Conservation (phyloP, 441 rosid genomes). For the Croton setiger region DNA sequence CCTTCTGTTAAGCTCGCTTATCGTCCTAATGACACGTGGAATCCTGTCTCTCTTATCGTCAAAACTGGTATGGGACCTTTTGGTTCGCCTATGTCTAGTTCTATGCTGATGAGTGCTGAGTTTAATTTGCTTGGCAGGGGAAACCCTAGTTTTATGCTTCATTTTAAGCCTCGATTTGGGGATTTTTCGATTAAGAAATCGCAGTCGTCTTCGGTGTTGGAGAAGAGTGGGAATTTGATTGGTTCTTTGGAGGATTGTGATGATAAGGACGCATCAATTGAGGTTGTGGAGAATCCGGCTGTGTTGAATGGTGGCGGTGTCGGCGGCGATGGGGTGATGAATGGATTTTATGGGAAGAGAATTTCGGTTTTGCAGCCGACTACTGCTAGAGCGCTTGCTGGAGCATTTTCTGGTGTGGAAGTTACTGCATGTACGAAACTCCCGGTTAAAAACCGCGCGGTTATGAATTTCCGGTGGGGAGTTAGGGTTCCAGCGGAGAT, state of each 20-base stretch:
- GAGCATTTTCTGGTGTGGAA: conserved; percentile 56
- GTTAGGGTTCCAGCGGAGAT: conserved; percentile 68
- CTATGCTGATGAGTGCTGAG: conserved; percentile 86
- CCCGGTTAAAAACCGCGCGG: conserved; percentile 57
- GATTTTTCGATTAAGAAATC: conserved; percentile 83
- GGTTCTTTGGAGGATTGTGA: conserved; percentile 13
- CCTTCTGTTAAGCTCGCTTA: conserved; percentile 73
- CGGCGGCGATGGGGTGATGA: conserved; percentile 26
- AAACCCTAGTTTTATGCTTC: conserved; percentile 82
- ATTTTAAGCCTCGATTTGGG: conserved; percentile 78
- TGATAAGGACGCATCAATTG: conserved; percentile 49
- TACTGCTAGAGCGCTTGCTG: conserved; percentile 41
- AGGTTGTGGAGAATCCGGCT: conserved; percentile 55
- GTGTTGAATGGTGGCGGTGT: conserved; percentile 24
- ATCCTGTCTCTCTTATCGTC: conserved; percentile 76
- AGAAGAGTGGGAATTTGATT: conserved; percentile 4
- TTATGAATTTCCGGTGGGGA: conserved; percentile 81
- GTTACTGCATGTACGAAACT: conserved; percentile 60
- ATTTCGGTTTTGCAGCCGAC: conserved; percentile 36
- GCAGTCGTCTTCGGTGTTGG: conserved; percentile 48
- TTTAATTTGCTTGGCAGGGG: conserved; percentile 59
- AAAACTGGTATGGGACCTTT: conserved; percentile 74
- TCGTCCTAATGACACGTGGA: conserved; percentile 83
- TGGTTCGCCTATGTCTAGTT: conserved; percentile 67
- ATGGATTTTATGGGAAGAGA: conserved; percentile 31